A percentile compares a stretch with the other conserved stretches of the same genome.
Evolutionary conservation across 2,329 filamentous ascomycete species (phyloP).

Genomic region (Fusarium avenaceum): DNA sequence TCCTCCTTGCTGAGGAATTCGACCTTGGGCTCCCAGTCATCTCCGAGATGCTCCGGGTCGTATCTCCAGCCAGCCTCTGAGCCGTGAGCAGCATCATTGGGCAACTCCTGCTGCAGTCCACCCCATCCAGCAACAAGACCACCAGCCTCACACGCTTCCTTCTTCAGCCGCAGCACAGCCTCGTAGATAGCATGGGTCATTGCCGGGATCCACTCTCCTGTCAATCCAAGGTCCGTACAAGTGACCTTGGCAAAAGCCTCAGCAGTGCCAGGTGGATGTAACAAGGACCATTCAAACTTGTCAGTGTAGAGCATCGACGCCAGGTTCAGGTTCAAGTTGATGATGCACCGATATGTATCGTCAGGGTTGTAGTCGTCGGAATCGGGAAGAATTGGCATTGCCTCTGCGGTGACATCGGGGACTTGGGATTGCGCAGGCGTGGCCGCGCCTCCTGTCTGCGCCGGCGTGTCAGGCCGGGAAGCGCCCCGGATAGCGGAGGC

Average conservation of each 20-base stretch:
- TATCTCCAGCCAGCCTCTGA: conserved; percentile 92
- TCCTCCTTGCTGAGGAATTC: conserved; percentile 91
- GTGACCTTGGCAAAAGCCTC: conserved; percentile 94
- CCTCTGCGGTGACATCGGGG: conserved; percentile 76
- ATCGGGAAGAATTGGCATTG: conserved; percentile 70
- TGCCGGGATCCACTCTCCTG: conserved; percentile 92
- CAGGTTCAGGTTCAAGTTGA: conserved; percentile 91
- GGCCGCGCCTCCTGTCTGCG: conserved; percentile 63
- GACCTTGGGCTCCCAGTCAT: conserved; percentile 87
- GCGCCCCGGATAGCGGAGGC: conserved; percentile 51
- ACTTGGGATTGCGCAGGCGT: conserved; percentile 62
- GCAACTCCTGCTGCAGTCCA: conserved; percentile 73
- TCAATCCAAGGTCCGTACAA: conserved; percentile 89
- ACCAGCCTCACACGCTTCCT: conserved; percentile 94
- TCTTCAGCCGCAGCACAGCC: conserved; percentile 90
- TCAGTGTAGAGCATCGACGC: conserved; percentile 94
- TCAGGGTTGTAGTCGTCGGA: conserved; percentile 87
- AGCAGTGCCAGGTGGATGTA: conserved; percentile 91
- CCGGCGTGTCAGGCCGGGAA: conserved; percentile 70
- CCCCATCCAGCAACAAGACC: conserved; percentile 83
- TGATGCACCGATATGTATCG: conserved; percentile 93
- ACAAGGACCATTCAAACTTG: conserved; percentile 96
- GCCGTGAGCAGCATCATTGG: conserved; percentile 90
- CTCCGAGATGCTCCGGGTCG: conserved; percentile 88
- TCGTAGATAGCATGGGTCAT: conserved; percentile 98